These are phyloP conservation scores for Erigeron canadensis DNA, from an alignment of 129 eudicot genomes.

Conservation along the genomic window DNA sequence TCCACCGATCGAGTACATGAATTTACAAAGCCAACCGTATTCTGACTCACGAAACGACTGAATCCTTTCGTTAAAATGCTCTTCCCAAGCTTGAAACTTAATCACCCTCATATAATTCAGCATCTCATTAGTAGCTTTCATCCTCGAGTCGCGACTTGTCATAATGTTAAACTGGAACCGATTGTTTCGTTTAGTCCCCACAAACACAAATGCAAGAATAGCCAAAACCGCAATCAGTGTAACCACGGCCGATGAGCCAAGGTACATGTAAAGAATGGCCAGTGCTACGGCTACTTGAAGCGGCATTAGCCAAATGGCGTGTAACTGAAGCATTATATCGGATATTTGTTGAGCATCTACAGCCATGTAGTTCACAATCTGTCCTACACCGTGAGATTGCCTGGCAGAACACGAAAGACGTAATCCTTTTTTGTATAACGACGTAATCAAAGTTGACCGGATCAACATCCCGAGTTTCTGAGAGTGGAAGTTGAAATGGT, in stretches of 20 bases:
- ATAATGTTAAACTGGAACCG: constrained; percentile 42
- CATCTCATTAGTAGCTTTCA: constrained; percentile 63
- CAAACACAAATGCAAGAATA: constrained; percentile 18
- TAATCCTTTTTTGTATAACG: constrained; percentile 54
- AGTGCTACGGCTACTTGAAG: constrained; percentile 43
- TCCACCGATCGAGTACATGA: constrained; percentile 38
- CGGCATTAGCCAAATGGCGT: constrained; percentile 65
- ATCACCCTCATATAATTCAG: constrained; percentile 64
- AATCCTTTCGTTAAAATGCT: constrained; percentile 50
- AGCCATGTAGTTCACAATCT: constrained; percentile 72
- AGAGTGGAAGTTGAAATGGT: constrained; percentile 60
- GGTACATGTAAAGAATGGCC: constrained; percentile 35
- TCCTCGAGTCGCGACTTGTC: constrained; percentile 51
- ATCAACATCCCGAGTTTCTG: constrained; percentile 63
- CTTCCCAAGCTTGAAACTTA: constrained; percentile 80
- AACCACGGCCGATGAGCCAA: constrained; percentile 41
- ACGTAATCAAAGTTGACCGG: constrained; percentile 45
- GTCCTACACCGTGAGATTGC: constrained; percentile 75
- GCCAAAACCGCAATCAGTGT: constrained; percentile 34
- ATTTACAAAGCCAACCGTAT: constrained; percentile 56
- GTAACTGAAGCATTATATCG: constrained; percentile 50
- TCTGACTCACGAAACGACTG: constrained; percentile 43
- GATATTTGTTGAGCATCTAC: constrained; percentile 63
- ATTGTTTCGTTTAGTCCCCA: constrained; percentile 29
- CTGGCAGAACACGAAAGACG: constrained; percentile 56